Evolutionary conservation across 495 filamentous ascomycete species (phyloP).

Genomic region (Extremus antarcticus): DNA sequence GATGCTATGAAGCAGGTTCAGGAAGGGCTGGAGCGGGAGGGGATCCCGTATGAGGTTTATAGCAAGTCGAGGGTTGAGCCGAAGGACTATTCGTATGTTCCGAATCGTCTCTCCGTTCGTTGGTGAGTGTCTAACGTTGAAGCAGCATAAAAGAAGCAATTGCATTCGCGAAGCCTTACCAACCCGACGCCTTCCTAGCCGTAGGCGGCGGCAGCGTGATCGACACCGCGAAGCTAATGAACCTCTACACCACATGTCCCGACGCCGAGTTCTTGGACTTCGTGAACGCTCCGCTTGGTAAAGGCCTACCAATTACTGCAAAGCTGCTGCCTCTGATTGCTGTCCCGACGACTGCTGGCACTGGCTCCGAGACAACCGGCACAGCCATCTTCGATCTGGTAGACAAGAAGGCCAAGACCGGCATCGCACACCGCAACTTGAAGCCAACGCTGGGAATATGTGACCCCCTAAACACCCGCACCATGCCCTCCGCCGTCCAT

Average conservation of each 20-base stretch:
- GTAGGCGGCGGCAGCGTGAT: conserved; percentile 72
- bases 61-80: conserved; percentile 73
- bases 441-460: conserved; percentile 95
- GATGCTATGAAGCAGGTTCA: conserved; percentile 76
- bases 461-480: conserved; percentile 86
- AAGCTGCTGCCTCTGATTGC: conserved; percentile 78
- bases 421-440: conserved; percentile 85
- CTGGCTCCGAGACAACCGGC: conserved; percentile 89
- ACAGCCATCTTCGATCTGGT: conserved; percentile 97
- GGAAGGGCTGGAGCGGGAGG: conserved; percentile 63
- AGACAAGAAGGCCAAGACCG: conserved; percentile 79
- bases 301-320: conserved; percentile 69
- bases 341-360: conserved; percentile 90
- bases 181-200: conserved; percentile 79
- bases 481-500: conserved; percentile 88
- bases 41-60: conserved; percentile 69
- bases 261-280: conserved; percentile 91
- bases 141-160: conserved; percentile 75
- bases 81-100: conserved; percentile 74
- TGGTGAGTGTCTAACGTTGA: neutral
- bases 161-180: conserved; percentile 63
- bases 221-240: conserved; percentile 97
- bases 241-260: conserved; percentile 80
- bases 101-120: neutral
- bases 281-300: conserved; percentile 89